phyloP scores from a whole-genome alignment of 2,329 filamentous ascomycete species.

The Epichloe brachyelytri region DNA sequence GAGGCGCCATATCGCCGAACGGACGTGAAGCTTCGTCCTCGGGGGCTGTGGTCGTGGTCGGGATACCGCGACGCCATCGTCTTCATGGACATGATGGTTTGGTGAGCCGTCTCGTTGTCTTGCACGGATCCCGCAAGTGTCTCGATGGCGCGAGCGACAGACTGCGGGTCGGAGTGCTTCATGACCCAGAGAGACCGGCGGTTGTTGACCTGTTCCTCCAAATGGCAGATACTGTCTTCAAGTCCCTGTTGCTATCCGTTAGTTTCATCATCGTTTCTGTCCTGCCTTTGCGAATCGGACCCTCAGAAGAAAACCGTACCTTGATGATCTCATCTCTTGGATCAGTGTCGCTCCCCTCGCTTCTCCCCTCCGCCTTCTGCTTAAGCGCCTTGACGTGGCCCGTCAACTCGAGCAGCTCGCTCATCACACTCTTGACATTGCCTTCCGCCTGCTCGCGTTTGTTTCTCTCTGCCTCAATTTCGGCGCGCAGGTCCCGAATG shows the following conservation, averaged over 20 bases:
- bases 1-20: conserved; percentile 1
- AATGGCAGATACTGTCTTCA: conserved; percentile 19
- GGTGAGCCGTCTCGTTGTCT: conserved; percentile 15
- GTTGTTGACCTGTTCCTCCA: conserved; percentile 24
- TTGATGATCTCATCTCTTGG: conserved; percentile 17
- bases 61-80: conserved; percentile 2
- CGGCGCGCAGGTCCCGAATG: conserved; percentile 19
- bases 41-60: not conserved
- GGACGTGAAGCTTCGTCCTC: not conserved
- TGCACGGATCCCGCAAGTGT: conserved; percentile 17
- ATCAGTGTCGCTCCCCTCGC: conserved; percentile 10
- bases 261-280: not conserved
- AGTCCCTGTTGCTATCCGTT: conserved; percentile 13
- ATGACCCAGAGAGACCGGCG: conserved; percentile 23
- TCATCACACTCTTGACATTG: conserved; percentile 14
- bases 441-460: conserved; percentile 18
- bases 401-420: conserved; percentile 2
- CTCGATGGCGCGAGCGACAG: conserved; percentile 20
- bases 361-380: conserved; percentile 11
- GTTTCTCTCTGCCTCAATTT: conserved; percentile 19
- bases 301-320: conserved; percentile 9
- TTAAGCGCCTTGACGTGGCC: conserved; percentile 18
- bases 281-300: too few relatives aligned
- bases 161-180: conserved; percentile 20
- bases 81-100: conserved; percentile 16